Evolutionary conservation across 192 early-diverging fungal genomes (phyloP), one percentile per base, ranked within the genome.

Genomic region (Podila clonocystis): DNA sequence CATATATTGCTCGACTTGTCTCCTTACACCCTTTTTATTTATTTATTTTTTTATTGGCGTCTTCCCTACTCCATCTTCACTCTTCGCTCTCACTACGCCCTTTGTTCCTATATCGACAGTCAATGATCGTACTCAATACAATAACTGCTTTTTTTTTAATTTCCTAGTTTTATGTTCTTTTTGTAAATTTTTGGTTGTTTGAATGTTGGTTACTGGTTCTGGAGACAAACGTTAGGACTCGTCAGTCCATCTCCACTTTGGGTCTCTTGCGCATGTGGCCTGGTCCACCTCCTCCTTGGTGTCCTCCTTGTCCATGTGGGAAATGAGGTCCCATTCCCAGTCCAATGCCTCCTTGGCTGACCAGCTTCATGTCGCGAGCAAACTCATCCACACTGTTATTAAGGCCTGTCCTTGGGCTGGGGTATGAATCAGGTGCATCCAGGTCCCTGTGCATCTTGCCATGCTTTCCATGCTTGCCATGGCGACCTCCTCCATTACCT

Each of bases 391-490:
- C 65, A 7, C 69, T 72, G 19, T 63, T 72, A 12, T 57, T n/a
- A 2, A 78, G n/a, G 58, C 76, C 76, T 12, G 70, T 59, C 60
- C 76, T 64, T 33, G 76, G 76, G 48, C 70, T 79, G 0, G 76
- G 76, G 38, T 72, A 72, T 9, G 70, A 29, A 63, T 79, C 76
- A 2, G 76, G 76, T 30, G 76, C 76, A 64, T 79, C 76, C 22
- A 79, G 52, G 45, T 79, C 76, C 48, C 69, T 57, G 34, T 79
- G 76, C 17, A 50, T 20, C 50, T 78, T 70, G 36, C 33, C 45
- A 24, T 79, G 61, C 70, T 72, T 72, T 17, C 30, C 63, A n/a
- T 38, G 62, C 24, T 68, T 75, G 28, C 30, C 15, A 26, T 68
- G 68, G 13, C 74, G 67, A 17, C 48, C 19, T 5, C 67, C 67